Evolutionary conservation across 257 asterid genomes (phyloP).

Genomic region (Avicennia marina): DNA sequence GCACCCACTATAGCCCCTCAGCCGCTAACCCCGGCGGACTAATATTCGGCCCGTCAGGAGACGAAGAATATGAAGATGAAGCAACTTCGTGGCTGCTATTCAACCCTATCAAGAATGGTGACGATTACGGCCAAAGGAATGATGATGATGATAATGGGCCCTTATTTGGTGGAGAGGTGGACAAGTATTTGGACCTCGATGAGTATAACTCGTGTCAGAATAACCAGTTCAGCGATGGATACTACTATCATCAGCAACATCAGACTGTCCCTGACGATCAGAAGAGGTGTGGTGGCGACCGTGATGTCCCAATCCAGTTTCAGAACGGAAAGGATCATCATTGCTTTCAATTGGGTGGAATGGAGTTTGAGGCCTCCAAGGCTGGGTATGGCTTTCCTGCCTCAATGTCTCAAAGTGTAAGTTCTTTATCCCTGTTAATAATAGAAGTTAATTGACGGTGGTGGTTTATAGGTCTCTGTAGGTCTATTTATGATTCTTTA

Average conservation of each 20-base stretch:
- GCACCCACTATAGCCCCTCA: constrained; percentile 22
- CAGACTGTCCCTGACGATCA: constrained; percentile 22
- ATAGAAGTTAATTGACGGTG: too few species aligned
- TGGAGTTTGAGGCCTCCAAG: too few species aligned
- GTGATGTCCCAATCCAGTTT: constrained; percentile 45
- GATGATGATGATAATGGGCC: constrained; percentile 10
- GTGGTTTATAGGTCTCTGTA: too few species aligned
- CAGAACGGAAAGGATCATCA: constrained; percentile 18
- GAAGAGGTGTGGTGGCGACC: constrained; percentile 42
- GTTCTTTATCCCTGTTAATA: constrained; percentile 12
- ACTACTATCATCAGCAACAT: constrained; percentile 28
- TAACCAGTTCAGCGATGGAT: constrained; percentile 29
- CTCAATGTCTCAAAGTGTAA: constrained; percentile 50
- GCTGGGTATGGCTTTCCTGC: constrained; percentile 38
- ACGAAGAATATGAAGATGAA: constrained; percentile 49
- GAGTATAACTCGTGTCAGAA: constrained; percentile 28
- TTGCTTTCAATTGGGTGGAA: constrained; percentile 34
- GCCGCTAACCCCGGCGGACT: neutral
- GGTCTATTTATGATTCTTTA: too few species aligned
- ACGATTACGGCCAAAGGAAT: constrained; percentile 6
- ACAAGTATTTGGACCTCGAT: constrained; percentile 56
- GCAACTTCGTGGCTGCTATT: constrained; percentile 69
- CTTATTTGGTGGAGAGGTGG: constrained; percentile 42
- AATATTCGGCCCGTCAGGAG: neutral
- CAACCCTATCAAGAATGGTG: constrained; percentile 37